Conservation (phyloP, 495 filamentous ascomycete species). For the Hyphodiscus hymeniophilus region DNA sequence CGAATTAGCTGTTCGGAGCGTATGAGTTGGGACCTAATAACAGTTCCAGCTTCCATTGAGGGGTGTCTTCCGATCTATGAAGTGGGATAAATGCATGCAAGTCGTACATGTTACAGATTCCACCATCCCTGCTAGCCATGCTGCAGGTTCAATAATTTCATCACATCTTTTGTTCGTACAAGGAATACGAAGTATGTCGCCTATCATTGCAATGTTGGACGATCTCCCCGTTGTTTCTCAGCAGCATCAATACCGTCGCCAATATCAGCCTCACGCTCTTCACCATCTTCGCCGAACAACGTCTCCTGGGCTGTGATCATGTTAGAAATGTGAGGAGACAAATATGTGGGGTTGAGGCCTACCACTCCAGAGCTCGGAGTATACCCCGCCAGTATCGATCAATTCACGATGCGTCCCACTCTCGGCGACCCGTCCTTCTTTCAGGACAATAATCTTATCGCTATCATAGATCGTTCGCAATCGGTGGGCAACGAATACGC, state of each 20-base stretch:
- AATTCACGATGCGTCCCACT: conserved; percentile 78
- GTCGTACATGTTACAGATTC: conserved; percentile 12
- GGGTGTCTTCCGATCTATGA: not conserved
- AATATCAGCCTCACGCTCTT: conserved; percentile 31
- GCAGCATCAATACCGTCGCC: conserved; percentile 2
- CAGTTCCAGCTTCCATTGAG: too few species aligned
- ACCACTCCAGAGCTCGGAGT: conserved; percentile 88
- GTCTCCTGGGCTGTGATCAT: conserved; percentile 34
- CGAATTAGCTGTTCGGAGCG: too few species aligned
- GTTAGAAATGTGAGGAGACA: conserved; percentile 15
- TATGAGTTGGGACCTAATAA: too few species aligned
- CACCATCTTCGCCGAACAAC: conserved; percentile 29
- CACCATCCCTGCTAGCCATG: conserved; percentile 14
- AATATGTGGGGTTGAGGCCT: conserved; percentile 26
- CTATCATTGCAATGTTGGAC: conserved; percentile 9
- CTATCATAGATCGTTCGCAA: conserved; percentile 91
- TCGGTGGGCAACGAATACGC: conserved; percentile 88
- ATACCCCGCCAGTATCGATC: conserved; percentile 71
- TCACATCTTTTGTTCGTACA: not conserved
- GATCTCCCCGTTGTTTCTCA: conserved; percentile 9
- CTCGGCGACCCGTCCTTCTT: conserved; percentile 76
- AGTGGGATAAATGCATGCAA: conserved; percentile 6
- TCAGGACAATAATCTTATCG: conserved; percentile 87
- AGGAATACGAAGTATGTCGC: too few species aligned
- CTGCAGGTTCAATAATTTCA: conserved; percentile 17